A percentile compares a stretch with the other conserved stretches of the same genome.
Conservation (phyloP, 1,284 basidiomycete species). For the Cutaneotrichosporon daszewskae region DNA sequence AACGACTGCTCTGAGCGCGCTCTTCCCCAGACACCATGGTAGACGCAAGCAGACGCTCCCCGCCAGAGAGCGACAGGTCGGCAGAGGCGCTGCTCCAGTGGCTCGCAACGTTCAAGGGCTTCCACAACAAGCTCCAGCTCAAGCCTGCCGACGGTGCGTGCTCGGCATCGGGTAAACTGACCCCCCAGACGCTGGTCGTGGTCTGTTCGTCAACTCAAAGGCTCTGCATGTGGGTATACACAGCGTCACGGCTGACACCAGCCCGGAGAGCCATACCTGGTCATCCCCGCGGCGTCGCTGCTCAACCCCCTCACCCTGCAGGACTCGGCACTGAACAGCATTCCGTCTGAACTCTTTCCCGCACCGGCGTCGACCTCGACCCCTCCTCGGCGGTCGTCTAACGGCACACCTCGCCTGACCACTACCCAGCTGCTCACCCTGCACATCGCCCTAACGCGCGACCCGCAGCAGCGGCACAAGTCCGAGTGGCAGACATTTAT, state of each 20-base stretch:
- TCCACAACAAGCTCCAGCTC: conserved; percentile 16
- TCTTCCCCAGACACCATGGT: no score
- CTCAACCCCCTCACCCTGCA: conserved; percentile 63
- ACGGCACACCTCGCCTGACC: conserved; percentile 22
- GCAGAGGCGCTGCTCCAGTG: conserved; percentile 15
- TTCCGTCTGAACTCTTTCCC: conserved; percentile 35
- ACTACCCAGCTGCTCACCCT: conserved; percentile 56
- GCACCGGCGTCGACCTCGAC: conserved; percentile 5
- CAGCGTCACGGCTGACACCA: conserved; percentile 24
- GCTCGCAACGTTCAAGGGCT: conserved; percentile 18
- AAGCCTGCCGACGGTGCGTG: conserved; percentile 7
- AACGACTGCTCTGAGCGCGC: no score
- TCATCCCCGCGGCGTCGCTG: conserved; percentile 62
- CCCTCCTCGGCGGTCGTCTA: conserved; percentile 7
- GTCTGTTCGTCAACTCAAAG: conserved; percentile 17
- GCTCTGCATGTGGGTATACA: conserved; percentile 9
- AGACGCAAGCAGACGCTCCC: no score
- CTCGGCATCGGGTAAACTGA: neutral
- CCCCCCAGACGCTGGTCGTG: conserved; percentile 18
- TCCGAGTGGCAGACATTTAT: conserved; percentile 65
- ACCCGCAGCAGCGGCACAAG: conserved; percentile 50
- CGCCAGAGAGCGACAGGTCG: no score
- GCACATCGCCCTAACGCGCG: conserved; percentile 54
- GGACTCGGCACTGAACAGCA: conserved; percentile 20
- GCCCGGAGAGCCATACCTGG: conserved; percentile 58